Percentiles rank a stretch among this genome's conserved stretches.
phyloP scores from a whole-genome alignment of 2,329 filamentous ascomycete species.

The Aureobasidium sp. region DNA sequence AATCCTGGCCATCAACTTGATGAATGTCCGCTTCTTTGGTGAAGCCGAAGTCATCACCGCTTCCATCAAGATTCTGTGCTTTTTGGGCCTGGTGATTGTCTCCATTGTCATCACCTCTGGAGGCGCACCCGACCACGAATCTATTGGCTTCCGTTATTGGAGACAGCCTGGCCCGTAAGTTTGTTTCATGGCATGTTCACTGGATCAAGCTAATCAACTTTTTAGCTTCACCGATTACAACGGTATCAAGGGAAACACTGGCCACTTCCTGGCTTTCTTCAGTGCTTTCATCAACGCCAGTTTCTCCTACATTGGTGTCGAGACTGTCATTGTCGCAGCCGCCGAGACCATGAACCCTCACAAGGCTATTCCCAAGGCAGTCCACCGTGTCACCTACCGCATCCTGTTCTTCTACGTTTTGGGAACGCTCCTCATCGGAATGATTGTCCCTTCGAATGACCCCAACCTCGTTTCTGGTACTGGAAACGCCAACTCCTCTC shows the following conservation, averaged over 20 bases:
- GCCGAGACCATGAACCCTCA: conserved; percentile 49
- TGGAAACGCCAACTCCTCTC: conserved; percentile 34
- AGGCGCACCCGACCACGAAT: conserved; percentile 32
- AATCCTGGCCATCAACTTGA: conserved; percentile 21
- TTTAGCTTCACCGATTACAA: conserved; percentile 23
- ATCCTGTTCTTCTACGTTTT: conserved; percentile 52
- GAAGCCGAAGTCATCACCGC: conserved; percentile 20
- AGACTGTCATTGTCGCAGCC: conserved; percentile 49
- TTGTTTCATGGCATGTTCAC: background rate
- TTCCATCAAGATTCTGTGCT: conserved; percentile 32
- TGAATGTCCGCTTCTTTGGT: conserved; percentile 23
- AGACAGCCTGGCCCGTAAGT: background rate
- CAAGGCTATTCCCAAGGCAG: conserved; percentile 46
- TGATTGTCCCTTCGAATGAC: conserved; percentile 53
- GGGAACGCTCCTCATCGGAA: conserved; percentile 50
- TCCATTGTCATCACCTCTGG: conserved; percentile 34
- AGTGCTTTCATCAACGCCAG: conserved; percentile 31
- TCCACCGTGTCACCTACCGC: conserved; percentile 47
- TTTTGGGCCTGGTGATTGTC: conserved; percentile 33
- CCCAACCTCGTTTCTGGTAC: conserved; percentile 42
- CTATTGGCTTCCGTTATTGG: conserved; percentile 25
- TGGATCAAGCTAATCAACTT: background rate
- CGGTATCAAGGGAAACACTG: conserved; percentile 28
- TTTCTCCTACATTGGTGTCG: conserved; percentile 48
- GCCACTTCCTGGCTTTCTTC: conserved; percentile 26